Evolutionary conservation across 805 yeast species (phyloP).

Genomic region (Jamesozyma spencerorum): DNA sequence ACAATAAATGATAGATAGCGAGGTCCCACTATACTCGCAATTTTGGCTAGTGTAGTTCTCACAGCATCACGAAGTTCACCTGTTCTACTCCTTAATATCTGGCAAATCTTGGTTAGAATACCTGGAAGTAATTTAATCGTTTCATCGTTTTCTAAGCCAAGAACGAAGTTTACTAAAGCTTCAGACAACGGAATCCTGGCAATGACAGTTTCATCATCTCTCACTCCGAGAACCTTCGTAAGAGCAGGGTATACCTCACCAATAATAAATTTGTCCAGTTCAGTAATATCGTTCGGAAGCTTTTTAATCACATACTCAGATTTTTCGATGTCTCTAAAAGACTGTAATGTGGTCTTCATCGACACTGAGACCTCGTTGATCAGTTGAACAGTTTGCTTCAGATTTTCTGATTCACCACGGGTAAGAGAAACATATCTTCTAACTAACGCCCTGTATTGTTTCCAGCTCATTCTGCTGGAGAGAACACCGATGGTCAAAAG

Average conservation of each 20-base stretch:
- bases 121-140: slow-evolving; percentile 65
- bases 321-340: slow-evolving; percentile 10
- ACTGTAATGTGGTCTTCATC: slow-evolving; percentile 30
- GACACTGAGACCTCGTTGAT: slow-evolving; percentile 50
- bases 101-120: slow-evolving; percentile 76
- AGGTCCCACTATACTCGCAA: slow-evolving; percentile 61
- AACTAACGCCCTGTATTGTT: slow-evolving; percentile 68
- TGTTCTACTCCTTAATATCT: slow-evolving; percentile 72
- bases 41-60: slow-evolving; percentile 61
- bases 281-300: slow-evolving; percentile 32
- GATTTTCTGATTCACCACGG: slow-evolving; percentile 37
- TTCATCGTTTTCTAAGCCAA: slow-evolving; percentile 49
- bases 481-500: slow-evolving; percentile 52
- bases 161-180: slow-evolving; percentile 59
- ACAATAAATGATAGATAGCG: slow-evolving; percentile 64
- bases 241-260: slow-evolving; percentile 55
- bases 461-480: slow-evolving; percentile 56
- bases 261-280: slow-evolving; percentile 40
- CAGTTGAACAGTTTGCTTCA: slow-evolving; percentile 51
- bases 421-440: slow-evolving; percentile 53
- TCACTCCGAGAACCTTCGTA: slow-evolving; percentile 45
- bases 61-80: slow-evolving; percentile 85
- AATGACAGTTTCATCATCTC: slow-evolving; percentile 73
- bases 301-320: slow-evolving; percentile 20
- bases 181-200: slow-evolving; percentile 73